phyloP scores from a whole-genome alignment of 768 basidiomycete genomes.

The Cytidiella melzeri region DNA sequence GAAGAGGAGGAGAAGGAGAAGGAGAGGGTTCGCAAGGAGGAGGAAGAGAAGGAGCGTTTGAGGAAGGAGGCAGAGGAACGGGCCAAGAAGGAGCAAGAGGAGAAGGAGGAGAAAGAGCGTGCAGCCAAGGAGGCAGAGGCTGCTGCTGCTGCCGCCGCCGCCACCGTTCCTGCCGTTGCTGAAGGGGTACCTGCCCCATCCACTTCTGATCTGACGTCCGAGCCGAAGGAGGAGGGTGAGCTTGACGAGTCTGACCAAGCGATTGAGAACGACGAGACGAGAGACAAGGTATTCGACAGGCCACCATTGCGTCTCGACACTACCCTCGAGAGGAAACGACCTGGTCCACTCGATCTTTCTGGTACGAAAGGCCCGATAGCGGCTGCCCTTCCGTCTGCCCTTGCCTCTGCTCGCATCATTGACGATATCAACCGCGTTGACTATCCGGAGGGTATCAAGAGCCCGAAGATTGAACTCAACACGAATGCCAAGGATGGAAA shows the following conservation, averaged over 20 bases:
- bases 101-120: slow-evolving; percentile 26
- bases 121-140: slow-evolving; percentile 25
- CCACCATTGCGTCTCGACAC: slow-evolving; percentile 66
- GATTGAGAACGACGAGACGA: slow-evolving; percentile 29
- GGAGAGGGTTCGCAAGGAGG: slow-evolving; percentile 49
- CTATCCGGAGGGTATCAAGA: slow-evolving; percentile 80
- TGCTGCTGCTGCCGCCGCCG: slow-evolving; percentile 5
- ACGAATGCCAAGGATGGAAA: slow-evolving; percentile 78
- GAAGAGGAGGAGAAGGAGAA: slow-evolving; percentile 20
- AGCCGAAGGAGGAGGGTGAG: slow-evolving; percentile 33
- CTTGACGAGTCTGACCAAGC: slow-evolving; percentile 40
- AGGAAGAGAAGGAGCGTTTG: slow-evolving; percentile 38
- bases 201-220: slow-evolving; percentile 19
- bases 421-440: slow-evolving; percentile 69
- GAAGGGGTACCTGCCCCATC: slow-evolving; percentile 23
- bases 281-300: slow-evolving; percentile 40
- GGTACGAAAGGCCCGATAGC: slow-evolving; percentile 39
- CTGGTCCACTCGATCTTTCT: slow-evolving; percentile 69
- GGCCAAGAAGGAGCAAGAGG: slow-evolving; percentile 30
- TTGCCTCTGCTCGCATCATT: slow-evolving; percentile 81
- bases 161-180: slow-evolving; percentile 30
- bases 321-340: slow-evolving; percentile 45
- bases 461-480: slow-evolving; percentile 84
- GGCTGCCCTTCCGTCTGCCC: slow-evolving; percentile 51
- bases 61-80: slow-evolving; percentile 30